These are phyloP conservation scores for Gloeophyllum trabeum DNA, from an alignment of 768 basidiomycete genomes.

Conservation along the genomic window DNA sequence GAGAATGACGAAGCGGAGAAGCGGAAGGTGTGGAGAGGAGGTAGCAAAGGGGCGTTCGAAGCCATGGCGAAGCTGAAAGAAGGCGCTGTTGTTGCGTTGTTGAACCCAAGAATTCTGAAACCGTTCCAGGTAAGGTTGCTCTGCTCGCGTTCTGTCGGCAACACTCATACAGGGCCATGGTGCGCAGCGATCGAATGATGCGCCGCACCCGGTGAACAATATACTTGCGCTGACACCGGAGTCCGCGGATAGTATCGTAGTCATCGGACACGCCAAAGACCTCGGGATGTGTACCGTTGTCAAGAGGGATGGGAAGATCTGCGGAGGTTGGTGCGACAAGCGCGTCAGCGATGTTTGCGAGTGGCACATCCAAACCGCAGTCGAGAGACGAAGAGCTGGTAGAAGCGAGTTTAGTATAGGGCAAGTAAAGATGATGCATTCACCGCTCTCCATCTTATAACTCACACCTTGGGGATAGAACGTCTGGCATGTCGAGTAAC, in stretches of 20 bases:
- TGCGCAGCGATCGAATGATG: slow-evolving; percentile 33
- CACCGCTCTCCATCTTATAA: too few species aligned
- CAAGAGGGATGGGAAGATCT: slow-evolving; percentile 71
- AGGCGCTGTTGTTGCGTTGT: slow-evolving; percentile 82
- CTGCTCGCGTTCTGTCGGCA: background rate
- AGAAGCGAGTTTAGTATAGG: slow-evolving; percentile 82
- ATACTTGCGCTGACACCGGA: slow-evolving; percentile 84
- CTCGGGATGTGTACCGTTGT: slow-evolving; percentile 75
- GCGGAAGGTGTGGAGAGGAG: slow-evolving; percentile 71
- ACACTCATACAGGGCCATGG: background rate
- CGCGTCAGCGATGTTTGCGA: slow-evolving; percentile 83
- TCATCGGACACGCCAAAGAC: slow-evolving; percentile 80
- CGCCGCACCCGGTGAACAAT: slow-evolving; percentile 69
- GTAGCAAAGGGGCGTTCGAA: slow-evolving; percentile 90
- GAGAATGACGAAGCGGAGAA: slow-evolving; percentile 13
- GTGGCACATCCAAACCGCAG: slow-evolving; percentile 78
- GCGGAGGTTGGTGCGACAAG: slow-evolving; percentile 87
- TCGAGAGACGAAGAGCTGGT: slow-evolving; percentile 60
- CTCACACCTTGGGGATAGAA: slow-evolving; percentile 30
- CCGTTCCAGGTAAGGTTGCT: slow-evolving; percentile 56
- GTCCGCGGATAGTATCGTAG: slow-evolving; percentile 66
- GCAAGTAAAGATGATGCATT: slow-evolving; percentile 16
- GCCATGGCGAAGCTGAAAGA: slow-evolving; percentile 74
- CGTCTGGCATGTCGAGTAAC: slow-evolving; percentile 53
- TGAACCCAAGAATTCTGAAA: slow-evolving; percentile 81